These are phyloP conservation scores for Skeletonema marinoi DNA, from an alignment of 108 stramenopile genomes.

Conservation along the genomic window DNA sequence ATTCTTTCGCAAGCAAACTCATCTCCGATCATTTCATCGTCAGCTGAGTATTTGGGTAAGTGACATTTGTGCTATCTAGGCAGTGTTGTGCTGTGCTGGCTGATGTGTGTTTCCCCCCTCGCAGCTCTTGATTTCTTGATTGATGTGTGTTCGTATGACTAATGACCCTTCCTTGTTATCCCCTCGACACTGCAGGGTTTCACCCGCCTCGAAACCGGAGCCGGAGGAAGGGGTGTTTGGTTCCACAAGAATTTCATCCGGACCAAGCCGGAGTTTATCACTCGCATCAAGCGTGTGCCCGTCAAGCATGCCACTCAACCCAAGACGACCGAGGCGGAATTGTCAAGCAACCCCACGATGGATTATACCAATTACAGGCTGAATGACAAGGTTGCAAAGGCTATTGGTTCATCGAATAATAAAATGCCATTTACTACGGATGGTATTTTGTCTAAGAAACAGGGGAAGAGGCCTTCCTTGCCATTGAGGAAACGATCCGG, in stretches of 20 bases:
- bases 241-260: constrained; percentile 20
- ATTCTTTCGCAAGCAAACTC: constrained; percentile 19
- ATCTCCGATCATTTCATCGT: constrained; percentile 22
- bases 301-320: constrained; percentile 1
- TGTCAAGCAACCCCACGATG: background rate
- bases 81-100: too few species aligned
- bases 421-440: background rate
- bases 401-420: background rate
- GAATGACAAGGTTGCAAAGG: background rate
- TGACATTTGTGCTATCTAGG: background rate
- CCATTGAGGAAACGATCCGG: background rate
- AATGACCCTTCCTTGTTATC: background rate
- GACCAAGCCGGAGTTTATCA: constrained; percentile 15
- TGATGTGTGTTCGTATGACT: too few species aligned
- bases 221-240: constrained; percentile 16
- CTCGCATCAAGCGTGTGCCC: constrained; percentile 18
- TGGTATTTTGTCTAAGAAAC: background rate
- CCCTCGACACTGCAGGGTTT: background rate
- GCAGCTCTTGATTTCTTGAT: too few species aligned
- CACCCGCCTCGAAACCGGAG: constrained; percentile 19
- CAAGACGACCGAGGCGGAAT: background rate
- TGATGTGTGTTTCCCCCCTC: too few species aligned
- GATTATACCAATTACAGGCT: background rate
- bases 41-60: constrained; percentile 27
- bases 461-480: background rate